Evolutionary conservation across 1,284 basidiomycete genomes (phyloP).

Genomic region (Cerioporus squamosus): DNA sequence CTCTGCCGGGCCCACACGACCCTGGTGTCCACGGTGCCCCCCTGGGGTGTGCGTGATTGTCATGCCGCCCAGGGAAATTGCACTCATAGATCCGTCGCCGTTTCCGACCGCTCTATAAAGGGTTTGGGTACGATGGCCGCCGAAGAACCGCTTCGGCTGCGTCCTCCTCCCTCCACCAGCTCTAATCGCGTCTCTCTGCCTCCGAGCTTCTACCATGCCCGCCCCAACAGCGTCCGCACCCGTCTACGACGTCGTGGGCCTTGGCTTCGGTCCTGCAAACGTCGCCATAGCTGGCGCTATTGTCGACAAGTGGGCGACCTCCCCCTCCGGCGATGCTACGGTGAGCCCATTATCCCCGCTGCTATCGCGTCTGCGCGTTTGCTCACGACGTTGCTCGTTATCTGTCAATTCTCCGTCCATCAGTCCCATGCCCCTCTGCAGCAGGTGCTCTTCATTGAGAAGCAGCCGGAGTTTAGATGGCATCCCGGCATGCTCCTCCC

Average conservation of each 20-base stretch:
- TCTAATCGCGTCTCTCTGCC: conserved; percentile 8
- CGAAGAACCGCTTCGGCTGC: conserved; percentile 13
- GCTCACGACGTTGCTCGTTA: conserved; percentile 8
- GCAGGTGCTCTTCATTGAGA: conserved; percentile 56
- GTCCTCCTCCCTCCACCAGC: conserved; percentile 9
- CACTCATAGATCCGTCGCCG: conserved; percentile 5
- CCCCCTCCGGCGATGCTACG: not conserved
- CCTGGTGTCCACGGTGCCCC: conserved; percentile 5
- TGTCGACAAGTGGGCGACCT: conserved; percentile 40
- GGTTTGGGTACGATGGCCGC: conserved; percentile 10
- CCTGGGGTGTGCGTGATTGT: not conserved
- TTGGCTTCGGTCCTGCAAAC: conserved; percentile 67
- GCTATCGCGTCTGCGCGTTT: not conserved
- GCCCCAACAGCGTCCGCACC: conserved; percentile 14
- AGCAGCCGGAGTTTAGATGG: conserved; percentile 53
- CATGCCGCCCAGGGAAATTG: conserved; percentile 15
- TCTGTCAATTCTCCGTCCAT: not conserved
- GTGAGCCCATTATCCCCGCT: not conserved
- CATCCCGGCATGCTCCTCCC: conserved; percentile 65
- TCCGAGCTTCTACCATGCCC: conserved; percentile 10
- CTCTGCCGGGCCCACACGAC: conserved; percentile 10
- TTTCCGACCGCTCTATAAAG: conserved; percentile 22
- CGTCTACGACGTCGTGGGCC: conserved; percentile 53
- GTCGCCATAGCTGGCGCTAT: conserved; percentile 61
- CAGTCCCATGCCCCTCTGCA: conserved; percentile 27